Conservation (phyloP, 495 filamentous ascomycete species). For the Hypoxylon fragiforme region DNA sequence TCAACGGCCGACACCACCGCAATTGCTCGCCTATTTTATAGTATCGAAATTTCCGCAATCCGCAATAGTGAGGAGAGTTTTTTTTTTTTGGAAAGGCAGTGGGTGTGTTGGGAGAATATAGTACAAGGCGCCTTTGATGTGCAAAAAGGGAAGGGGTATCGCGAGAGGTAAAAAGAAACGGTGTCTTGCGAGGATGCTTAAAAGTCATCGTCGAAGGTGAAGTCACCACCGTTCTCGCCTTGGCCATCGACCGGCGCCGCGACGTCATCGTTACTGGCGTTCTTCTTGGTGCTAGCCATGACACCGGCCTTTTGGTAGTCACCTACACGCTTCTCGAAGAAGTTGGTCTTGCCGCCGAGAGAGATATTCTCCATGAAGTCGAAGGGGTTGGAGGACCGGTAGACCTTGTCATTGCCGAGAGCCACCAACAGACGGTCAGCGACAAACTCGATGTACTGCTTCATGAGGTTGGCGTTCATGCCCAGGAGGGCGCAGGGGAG, state of each 20-base stretch:
- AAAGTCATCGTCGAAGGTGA: slow-evolving; percentile 97
- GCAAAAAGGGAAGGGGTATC: slow-evolving; percentile 29
- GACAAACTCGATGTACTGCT: slow-evolving; percentile 99
- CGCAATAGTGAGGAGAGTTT: slow-evolving; percentile 5
- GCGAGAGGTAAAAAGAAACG: slow-evolving; percentile 15
- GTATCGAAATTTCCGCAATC: slow-evolving; percentile 6
- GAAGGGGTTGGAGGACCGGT: slow-evolving; percentile 92
- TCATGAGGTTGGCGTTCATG: slow-evolving; percentile 97
- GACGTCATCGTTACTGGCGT: slow-evolving; percentile 55
- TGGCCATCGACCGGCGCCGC: slow-evolving; percentile 53
- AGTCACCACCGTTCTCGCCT: slow-evolving; percentile 72
- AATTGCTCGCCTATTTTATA: slow-evolving; percentile 29
- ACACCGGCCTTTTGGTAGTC: slow-evolving; percentile 99
- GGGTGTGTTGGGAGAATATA: slow-evolving; percentile 9
- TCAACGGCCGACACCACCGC: slow-evolving; percentile 12
- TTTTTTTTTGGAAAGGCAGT: background rate
- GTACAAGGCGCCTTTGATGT: slow-evolving; percentile 32
- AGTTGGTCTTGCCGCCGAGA: slow-evolving; percentile 98
- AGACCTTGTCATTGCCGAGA: slow-evolving; percentile 91
- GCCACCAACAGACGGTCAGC: slow-evolving; percentile 91
- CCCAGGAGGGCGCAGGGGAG: slow-evolving; percentile 89
- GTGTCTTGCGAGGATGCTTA: slow-evolving; percentile 50
- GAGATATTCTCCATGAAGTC: slow-evolving; percentile 99
- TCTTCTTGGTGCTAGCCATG: slow-evolving; percentile 91
- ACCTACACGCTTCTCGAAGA: slow-evolving; percentile 99